phyloP scores from a whole-genome alignment of 176 grass and related monocot genomes.

The Triticum urartu region DNA sequence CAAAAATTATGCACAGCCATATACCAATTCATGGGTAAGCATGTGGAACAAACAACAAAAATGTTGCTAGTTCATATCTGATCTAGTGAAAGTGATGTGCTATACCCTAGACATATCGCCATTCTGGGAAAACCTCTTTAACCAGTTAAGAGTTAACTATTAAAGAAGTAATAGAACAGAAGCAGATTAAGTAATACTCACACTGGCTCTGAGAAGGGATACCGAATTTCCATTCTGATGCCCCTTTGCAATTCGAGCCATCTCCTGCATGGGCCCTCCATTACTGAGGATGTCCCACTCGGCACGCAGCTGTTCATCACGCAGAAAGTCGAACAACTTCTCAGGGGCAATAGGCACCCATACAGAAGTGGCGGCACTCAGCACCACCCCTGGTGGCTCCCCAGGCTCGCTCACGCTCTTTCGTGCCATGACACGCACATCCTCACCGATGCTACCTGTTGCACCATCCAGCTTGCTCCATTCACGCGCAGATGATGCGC shows the following conservation, averaged over 20 bases:
- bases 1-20: background rate
- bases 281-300: conserved; percentile 93
- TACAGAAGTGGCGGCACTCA: conserved; percentile 77
- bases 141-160: background rate
- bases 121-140: background rate
- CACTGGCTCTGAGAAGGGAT: conserved; percentile 80
- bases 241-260: conserved; percentile 85
- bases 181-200: conserved; percentile 41
- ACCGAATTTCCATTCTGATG: conserved; percentile 84
- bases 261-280: conserved; percentile 93
- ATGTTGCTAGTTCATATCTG: background rate
- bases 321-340: conserved; percentile 74
- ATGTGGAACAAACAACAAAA: background rate
- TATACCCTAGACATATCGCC: no score
- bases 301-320: conserved; percentile 62
- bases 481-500: conserved; percentile 62
- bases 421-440: conserved; percentile 70
- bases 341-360: conserved; percentile 66
- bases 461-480: conserved; percentile 69
- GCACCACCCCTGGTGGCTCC: conserved; percentile 73
- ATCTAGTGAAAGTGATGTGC: no score
- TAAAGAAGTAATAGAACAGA: conserved; percentile 1
- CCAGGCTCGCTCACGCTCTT: conserved; percentile 78
- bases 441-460: conserved; percentile 49
- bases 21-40: conserved; percentile 8